Evolutionary conservation across 805 yeast species (phyloP).

Genomic region (Wickerhamiella dianesei): DNA sequence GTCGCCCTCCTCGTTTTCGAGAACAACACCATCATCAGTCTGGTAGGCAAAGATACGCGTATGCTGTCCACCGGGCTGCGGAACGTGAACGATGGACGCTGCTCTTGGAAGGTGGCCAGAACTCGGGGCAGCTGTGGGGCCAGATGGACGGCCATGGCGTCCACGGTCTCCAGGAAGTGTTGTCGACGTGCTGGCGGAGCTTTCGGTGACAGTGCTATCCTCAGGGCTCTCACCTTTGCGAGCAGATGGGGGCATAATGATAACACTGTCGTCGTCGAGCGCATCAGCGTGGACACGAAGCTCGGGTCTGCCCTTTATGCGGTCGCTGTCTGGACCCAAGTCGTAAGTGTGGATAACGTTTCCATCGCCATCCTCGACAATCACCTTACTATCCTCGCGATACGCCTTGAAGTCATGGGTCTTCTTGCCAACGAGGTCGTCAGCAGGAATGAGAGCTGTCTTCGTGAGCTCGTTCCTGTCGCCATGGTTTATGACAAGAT

Average conservation of each 20-base stretch:
- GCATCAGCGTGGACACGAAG: slow-evolving; percentile 3
- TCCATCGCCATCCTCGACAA: slow-evolving; percentile 75
- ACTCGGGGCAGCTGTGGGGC: neutral
- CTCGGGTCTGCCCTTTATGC: slow-evolving; percentile 11
- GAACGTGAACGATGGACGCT: slow-evolving; percentile 7
- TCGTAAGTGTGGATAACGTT: slow-evolving; percentile 53
- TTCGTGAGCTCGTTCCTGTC: slow-evolving; percentile 12
- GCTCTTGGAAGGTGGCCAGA: neutral
- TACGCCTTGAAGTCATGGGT: slow-evolving; percentile 32
- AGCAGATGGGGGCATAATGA: neutral
- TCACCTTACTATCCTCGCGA: slow-evolving; percentile 54
- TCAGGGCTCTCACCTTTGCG: neutral
- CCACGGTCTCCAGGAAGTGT: neutral
- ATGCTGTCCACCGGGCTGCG: slow-evolving; percentile 9
- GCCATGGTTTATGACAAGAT: slow-evolving; percentile 12
- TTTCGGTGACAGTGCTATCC: neutral
- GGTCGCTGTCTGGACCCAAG: slow-evolving; percentile 19
- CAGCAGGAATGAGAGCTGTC: slow-evolving; percentile 12
- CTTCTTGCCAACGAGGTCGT: slow-evolving; percentile 15
- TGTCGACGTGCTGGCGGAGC: neutral
- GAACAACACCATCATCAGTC: slow-evolving; percentile 59
- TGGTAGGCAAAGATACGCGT: slow-evolving; percentile 45
- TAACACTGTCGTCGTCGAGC: neutral
- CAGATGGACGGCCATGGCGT: too few species aligned
- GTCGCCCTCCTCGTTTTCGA: slow-evolving; percentile 89